Conservation (phyloP, 164 flowering plant genomes). For the Platanus orientalis region DNA sequence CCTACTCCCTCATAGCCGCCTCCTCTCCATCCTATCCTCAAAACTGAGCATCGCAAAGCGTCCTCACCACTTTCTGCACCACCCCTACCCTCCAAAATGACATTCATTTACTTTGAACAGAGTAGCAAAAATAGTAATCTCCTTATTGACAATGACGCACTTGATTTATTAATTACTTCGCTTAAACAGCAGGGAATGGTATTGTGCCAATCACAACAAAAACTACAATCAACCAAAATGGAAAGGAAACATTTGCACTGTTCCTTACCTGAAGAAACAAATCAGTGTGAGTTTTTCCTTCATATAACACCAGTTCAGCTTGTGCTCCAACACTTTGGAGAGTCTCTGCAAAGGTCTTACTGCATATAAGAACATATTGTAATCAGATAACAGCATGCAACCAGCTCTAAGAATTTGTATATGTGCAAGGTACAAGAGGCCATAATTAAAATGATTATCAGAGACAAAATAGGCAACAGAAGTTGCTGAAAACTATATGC, state of each 20-base stretch:
- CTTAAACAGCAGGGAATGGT: too few species aligned
- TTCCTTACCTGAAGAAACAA: constrained; percentile 76
- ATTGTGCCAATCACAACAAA: neutral
- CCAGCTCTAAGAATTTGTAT: neutral
- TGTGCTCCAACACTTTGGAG: constrained; percentile 58
- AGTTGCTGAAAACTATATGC: too few species aligned
- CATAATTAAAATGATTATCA: neutral
- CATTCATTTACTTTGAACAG: too few species aligned
- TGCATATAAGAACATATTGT: constrained; percentile 28
- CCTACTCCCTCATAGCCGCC: too few species aligned
- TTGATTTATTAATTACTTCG: too few species aligned
- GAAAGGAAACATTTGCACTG: neutral
- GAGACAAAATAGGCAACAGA: neutral
- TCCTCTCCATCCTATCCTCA: too few species aligned
- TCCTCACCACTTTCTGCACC: too few species aligned
- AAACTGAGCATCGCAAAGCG: too few species aligned
- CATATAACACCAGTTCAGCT: constrained; percentile 60
- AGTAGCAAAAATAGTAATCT: too few species aligned
- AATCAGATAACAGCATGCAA: neutral
- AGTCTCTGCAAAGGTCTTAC: constrained; percentile 56
- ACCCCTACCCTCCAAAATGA: too few species aligned
- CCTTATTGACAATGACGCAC: too few species aligned
- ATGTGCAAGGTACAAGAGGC: neutral
- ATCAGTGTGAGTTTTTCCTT: constrained; percentile 92
- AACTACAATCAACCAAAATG: neutral